Evolutionary conservation across 495 filamentous ascomycete species (phyloP), one percentile per base, ranked within the genome.

Genomic region (Hypoxylon fuscum): DNA sequence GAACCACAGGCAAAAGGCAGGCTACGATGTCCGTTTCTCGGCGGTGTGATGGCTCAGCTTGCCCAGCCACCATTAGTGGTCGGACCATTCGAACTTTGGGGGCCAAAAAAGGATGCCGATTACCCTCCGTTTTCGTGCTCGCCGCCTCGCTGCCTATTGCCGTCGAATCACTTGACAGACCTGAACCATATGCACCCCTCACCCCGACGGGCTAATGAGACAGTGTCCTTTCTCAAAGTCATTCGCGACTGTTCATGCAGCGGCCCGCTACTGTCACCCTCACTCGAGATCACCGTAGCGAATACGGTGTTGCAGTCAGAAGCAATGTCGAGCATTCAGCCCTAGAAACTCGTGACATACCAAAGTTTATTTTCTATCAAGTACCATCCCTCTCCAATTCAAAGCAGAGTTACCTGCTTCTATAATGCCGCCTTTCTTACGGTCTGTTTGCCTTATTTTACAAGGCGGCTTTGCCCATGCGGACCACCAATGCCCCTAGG

Each of bases 161-260:
- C 50, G n/a, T 52, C 62, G 40, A 61, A 66, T 66, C 62, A 66
- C 56, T 66, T 66, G 62, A 60, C 55, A 55, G 20, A 59, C 37
- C 43, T 55, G 42, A 58, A 21, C 61, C 54, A 54, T 46, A 47
- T 37, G 42, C 48, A 23, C 43, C 61, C 35, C 42, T 50, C 55
- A 22, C 20, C 38, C 6, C 38, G 15, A 59, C 38, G 2, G 40
- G 40, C 55, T 50, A 46, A 46, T 60, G 45, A 60, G 55, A 66
- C 62, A 56, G 55, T 60, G 43, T 51, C 37, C 5, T 25, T 21
- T 20, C 37, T 50, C 27, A 15, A 47, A 45, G 62, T 60, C 56
- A 55, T 40, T 56, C 44, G 55, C 7, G 45, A 55, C 56, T 55
- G 45, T 56, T 51, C 62, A 66, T 48, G 62, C 56, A 52, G 27